These are phyloP conservation scores for Venturia aucupariae DNA, from an alignment of 2,329 filamentous ascomycete species.

Conservation along the genomic window DNA sequence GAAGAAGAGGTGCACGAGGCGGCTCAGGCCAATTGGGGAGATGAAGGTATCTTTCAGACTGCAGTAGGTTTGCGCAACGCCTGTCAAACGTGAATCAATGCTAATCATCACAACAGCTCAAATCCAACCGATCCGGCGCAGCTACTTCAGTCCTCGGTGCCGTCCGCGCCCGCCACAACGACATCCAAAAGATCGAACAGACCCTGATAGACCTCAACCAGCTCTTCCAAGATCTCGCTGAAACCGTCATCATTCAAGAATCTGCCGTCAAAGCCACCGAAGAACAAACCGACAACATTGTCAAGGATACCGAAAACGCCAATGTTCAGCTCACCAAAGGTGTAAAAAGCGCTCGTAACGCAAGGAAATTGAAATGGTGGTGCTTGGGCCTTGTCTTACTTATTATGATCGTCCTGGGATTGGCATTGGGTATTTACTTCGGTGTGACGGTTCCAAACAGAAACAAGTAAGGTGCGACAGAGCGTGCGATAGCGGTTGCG, in stretches of 20 bases:
- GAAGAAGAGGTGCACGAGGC: slow-evolving; percentile 64
- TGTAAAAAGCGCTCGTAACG: slow-evolving; percentile 55
- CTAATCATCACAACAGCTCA: slow-evolving; percentile 45
- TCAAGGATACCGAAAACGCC: slow-evolving; percentile 54
- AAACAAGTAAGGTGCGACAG: neutral
- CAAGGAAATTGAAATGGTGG: slow-evolving; percentile 75
- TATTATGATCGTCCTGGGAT: slow-evolving; percentile 40
- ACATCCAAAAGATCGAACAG: slow-evolving; percentile 70
- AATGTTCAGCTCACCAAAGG: slow-evolving; percentile 61
- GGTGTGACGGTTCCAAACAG: slow-evolving; percentile 20
- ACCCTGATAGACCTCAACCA: slow-evolving; percentile 60
- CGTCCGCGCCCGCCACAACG: slow-evolving; percentile 73
- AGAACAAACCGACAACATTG: slow-evolving; percentile 55
- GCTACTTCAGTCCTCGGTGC: slow-evolving; percentile 65
- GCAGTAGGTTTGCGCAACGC: slow-evolving; percentile 48
- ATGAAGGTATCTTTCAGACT: slow-evolving; percentile 73
- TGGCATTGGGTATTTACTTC: slow-evolving; percentile 42
- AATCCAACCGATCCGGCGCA: slow-evolving; percentile 64
- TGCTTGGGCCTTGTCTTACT: slow-evolving; percentile 50
- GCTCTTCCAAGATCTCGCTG: slow-evolving; percentile 66
- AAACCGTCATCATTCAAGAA: slow-evolving; percentile 65
- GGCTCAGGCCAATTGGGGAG: slow-evolving; percentile 61
- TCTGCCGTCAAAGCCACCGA: slow-evolving; percentile 53
- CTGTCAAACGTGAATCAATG: neutral
- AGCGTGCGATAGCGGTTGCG: neutral